Evolutionary conservation across 805 yeast species (phyloP).

Genomic region (Schwanniomyces occidentalis): DNA sequence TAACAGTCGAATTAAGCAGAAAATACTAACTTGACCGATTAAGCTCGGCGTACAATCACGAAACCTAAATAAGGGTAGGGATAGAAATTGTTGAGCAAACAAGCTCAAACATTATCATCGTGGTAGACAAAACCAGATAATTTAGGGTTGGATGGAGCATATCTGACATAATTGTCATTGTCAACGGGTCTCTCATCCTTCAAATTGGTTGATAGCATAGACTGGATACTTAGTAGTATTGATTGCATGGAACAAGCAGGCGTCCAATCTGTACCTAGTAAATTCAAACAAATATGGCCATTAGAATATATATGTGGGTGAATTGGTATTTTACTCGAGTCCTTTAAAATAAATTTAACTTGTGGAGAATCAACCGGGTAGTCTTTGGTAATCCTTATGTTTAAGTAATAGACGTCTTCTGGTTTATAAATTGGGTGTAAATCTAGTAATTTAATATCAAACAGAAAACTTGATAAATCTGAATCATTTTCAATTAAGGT

Average conservation of each 20-base stretch:
- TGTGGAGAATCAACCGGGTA: conserved; percentile 65
- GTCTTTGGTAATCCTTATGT: conserved; percentile 40
- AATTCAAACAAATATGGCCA: conserved; percentile 75
- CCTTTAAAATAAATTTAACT: conserved; percentile 46
- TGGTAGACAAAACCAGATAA: conserved; percentile 53
- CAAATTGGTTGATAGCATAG: conserved; percentile 57
- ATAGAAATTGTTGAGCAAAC: no score
- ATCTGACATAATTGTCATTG: conserved; percentile 46
- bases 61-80: no score
- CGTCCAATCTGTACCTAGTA: conserved; percentile 67
- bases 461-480: conserved; percentile 19
- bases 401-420: conserved; percentile 37
- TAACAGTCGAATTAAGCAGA: no score
- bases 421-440: conserved; percentile 14
- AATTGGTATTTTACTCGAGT: conserved; percentile 46
- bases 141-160: conserved; percentile 62
- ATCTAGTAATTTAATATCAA: conserved; percentile 17
- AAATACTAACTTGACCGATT: no score
- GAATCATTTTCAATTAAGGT: conserved; percentile 18
- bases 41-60: no score
- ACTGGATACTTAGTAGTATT: conserved; percentile 58
- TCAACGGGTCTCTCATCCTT: conserved; percentile 56
- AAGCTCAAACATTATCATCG: conserved; percentile 50
- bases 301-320: conserved; percentile 77
- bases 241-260: conserved; percentile 58